These are phyloP conservation scores for Ambrosia artemisiifolia DNA, from an alignment of 129 eudicot species.

Conservation along the genomic window DNA sequence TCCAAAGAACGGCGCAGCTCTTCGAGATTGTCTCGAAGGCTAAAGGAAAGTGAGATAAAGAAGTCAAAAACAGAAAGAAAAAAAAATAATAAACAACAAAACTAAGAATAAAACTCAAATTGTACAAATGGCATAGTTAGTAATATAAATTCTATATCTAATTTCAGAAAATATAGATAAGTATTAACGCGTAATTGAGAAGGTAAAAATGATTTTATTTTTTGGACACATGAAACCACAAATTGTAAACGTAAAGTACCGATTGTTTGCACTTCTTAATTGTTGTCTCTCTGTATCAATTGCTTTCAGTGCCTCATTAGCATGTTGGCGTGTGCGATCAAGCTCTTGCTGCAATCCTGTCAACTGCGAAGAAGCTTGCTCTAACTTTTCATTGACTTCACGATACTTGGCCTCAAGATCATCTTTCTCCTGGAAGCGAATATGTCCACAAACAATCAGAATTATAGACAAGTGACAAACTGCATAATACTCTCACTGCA, in stretches of 20 bases:
- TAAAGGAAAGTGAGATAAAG: conserved; percentile 31
- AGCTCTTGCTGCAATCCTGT: conserved; percentile 77
- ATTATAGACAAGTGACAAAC: conserved; percentile 15
- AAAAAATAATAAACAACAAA: too few relatives aligned
- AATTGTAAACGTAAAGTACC: conserved; percentile 38
- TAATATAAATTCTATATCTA: not conserved
- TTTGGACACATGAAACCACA: conserved; percentile 12
- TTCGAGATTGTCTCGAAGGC: conserved; percentile 92
- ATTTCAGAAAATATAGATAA: not conserved
- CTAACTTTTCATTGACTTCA: conserved; percentile 83
- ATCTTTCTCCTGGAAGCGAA: conserved; percentile 79
- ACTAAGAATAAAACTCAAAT: too few relatives aligned
- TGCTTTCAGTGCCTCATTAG: conserved; percentile 92
- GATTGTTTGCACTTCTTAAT: conserved; percentile 83
- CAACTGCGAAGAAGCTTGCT: conserved; percentile 67
- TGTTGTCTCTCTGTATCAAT: conserved; percentile 94
- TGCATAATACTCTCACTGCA: not conserved
- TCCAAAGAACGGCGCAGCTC: conserved; percentile 80
- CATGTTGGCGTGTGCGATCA: conserved; percentile 90
- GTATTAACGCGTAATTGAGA: not conserved
- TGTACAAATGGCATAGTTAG: conserved; percentile 3
- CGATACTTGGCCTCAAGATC: conserved; percentile 80
- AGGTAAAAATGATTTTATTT: not conserved
- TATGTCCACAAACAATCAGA: conserved; percentile 35
- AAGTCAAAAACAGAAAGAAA: too few relatives aligned